These are phyloP conservation scores for Gloeostereum incarnatum DNA, from an alignment of 768 basidiomycete species.

Conservation along the genomic window DNA sequence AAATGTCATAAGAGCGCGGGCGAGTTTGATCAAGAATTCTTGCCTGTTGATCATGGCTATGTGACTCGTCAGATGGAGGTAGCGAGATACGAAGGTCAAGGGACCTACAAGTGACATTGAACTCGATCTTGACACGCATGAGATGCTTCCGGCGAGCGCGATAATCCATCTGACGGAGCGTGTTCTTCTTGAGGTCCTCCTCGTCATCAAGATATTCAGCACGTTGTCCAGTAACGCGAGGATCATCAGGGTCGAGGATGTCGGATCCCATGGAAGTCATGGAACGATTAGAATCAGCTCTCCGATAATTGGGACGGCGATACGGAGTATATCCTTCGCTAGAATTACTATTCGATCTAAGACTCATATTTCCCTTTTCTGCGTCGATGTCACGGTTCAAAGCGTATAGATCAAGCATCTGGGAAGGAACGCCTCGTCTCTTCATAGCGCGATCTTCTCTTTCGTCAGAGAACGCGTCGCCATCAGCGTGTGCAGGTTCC, in stretches of 20 bases:
- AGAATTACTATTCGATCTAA: conserved; percentile 8
- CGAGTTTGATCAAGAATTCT: conserved; percentile 78
- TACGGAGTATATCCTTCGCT: conserved; percentile 13
- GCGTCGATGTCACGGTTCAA: conserved; percentile 17
- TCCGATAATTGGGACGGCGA: conserved; percentile 20
- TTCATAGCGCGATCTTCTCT: conserved; percentile 23
- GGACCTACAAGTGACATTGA: conserved; percentile 58
- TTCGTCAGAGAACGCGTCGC: conserved; percentile 13
- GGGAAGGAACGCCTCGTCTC: conserved; percentile 37
- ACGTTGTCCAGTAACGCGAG: conserved; percentile 50
- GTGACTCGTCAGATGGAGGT: conserved; percentile 3
- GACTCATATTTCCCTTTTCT: conserved; percentile 8
- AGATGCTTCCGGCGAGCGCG: conserved; percentile 56
- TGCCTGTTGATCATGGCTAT: conserved; percentile 76
- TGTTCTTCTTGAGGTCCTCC: conserved; percentile 53
- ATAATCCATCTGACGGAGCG: conserved; percentile 58
- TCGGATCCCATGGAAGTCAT: conserved; percentile 40
- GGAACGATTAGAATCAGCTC: conserved; percentile 37
- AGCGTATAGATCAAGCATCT: conserved; percentile 43
- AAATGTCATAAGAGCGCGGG: conserved; percentile 82
- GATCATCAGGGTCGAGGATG: conserved; percentile 64
- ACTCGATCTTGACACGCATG: conserved; percentile 59
- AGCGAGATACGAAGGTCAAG: conserved; percentile 3
- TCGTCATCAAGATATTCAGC: conserved; percentile 44
- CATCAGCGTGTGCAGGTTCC: conserved; percentile 11